A percentile compares a stretch with the other conserved stretches of the same genome.
These are phyloP conservation scores for Fusarium lyarnte DNA, from an alignment of 2,329 filamentous ascomycete genomes.

Conservation along the genomic window DNA sequence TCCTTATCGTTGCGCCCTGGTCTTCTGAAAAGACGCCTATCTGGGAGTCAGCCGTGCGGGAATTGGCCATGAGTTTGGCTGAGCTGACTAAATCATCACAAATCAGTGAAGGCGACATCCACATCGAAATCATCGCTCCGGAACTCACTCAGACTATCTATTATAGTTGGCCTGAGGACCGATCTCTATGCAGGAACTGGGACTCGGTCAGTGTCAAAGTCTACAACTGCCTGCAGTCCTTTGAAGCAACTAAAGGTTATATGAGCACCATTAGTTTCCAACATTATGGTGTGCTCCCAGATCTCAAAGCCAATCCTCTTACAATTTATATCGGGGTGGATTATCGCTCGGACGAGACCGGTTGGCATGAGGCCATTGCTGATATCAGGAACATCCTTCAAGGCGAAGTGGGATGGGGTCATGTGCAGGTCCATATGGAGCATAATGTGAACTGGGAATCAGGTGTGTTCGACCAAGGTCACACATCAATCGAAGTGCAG, in stretches of 20 bases:
- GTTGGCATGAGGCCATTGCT: neutral
- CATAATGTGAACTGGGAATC: neutral
- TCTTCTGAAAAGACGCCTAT: neutral
- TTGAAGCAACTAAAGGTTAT: neutral
- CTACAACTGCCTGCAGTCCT: neutral
- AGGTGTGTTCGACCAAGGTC: neutral
- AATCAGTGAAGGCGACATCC: fast-evolving
- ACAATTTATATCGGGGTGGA: neutral
- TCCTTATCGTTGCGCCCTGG: fast-evolving
- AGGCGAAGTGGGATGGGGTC: neutral
- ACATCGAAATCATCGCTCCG: neutral
- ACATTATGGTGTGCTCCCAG: neutral
- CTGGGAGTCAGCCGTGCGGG: fast-evolving
- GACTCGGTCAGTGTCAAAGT: neutral
- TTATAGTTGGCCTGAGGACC: neutral
- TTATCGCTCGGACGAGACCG: neutral
- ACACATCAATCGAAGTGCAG: fast-evolving
- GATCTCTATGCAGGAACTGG: neutral
- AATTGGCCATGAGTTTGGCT: fast-evolving
- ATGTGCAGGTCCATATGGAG: neutral
- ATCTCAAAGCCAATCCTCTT: neutral
- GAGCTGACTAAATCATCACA: fast-evolving
- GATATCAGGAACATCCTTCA: neutral
- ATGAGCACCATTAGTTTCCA: too few relatives aligned
- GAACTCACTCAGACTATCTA: neutral